Percentiles rank a stretch among this genome's conserved stretches.
phyloP scores from a whole-genome alignment of 192 early-diverging fungal species.

The Linnemannia exigua region DNA sequence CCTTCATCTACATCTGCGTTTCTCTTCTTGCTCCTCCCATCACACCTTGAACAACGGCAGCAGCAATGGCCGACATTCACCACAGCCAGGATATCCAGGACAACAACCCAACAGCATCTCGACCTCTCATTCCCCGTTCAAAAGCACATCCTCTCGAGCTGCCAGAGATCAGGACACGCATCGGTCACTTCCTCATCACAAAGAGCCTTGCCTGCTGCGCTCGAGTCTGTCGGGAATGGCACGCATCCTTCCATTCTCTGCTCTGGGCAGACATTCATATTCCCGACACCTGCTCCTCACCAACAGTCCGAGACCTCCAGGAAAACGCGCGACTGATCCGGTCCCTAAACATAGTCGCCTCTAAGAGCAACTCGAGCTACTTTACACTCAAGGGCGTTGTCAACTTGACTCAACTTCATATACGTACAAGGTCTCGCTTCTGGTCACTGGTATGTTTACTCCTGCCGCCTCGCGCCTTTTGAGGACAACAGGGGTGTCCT shows the following conservation, averaged over 20 bases:
- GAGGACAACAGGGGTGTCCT: neutral
- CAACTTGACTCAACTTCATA: neutral
- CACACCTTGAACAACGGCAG: too few species aligned
- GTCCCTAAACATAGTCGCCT: neutral
- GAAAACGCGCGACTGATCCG: neutral
- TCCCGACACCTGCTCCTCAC: neutral
- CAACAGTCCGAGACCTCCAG: neutral
- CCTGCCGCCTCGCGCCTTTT: neutral
- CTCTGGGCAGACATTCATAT: neutral
- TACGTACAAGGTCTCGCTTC: neutral
- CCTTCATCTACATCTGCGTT: too few species aligned
- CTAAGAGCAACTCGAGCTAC: neutral
- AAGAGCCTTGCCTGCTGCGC: neutral
- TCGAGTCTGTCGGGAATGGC: neutral
- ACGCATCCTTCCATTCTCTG: neutral
- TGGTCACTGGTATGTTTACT: neutral
- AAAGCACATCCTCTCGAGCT: neutral
- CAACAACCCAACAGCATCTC: too few species aligned
- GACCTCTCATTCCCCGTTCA: too few species aligned
- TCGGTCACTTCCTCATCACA: neutral
- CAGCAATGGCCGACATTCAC: too few species aligned
- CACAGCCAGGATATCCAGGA: too few species aligned
- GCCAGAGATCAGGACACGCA: constrained; percentile 6
- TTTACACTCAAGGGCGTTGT: neutral
- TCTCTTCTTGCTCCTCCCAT: too few species aligned